These are phyloP conservation scores for Tetracladium setigerum DNA, from an alignment of 495 filamentous ascomycete genomes.

Conservation along the genomic window DNA sequence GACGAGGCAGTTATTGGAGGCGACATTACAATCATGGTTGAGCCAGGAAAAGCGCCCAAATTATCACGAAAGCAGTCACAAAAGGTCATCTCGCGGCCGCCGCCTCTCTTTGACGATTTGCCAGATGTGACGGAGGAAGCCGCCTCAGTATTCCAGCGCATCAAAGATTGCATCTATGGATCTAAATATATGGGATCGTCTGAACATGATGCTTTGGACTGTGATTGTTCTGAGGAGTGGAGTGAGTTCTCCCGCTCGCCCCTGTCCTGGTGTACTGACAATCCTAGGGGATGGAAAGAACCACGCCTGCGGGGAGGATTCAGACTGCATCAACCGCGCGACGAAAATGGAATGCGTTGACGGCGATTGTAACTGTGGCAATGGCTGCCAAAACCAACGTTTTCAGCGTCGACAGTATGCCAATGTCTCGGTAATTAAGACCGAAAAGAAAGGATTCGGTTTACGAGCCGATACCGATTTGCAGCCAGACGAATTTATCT, in stretches of 20 bases:
- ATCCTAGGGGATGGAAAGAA: slow-evolving; percentile 62
- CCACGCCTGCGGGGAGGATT: slow-evolving; percentile 88
- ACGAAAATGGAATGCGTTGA: slow-evolving; percentile 95
- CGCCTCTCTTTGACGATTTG: slow-evolving; percentile 59
- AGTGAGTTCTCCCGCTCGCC: slow-evolving; percentile 53
- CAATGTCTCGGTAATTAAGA: slow-evolving; percentile 88
- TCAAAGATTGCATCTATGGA: slow-evolving; percentile 77
- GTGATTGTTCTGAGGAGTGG: slow-evolving; percentile 93
- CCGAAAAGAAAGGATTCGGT: slow-evolving; percentile 94
- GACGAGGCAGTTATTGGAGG: slow-evolving; percentile 44
- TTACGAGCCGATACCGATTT: slow-evolving; percentile 74
- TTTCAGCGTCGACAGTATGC: slow-evolving; percentile 91
- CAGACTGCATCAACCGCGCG: slow-evolving; percentile 96
- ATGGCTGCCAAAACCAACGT: slow-evolving; percentile 86
- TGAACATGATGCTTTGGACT: slow-evolving; percentile 85
- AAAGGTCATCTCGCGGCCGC: slow-evolving; percentile 52
- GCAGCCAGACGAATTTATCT: slow-evolving; percentile 81
- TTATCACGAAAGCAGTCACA: slow-evolving; percentile 66
- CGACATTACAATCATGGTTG: slow-evolving; percentile 56
- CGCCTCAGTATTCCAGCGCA: slow-evolving; percentile 66
- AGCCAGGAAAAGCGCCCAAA: slow-evolving; percentile 64
- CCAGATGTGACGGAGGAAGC: slow-evolving; percentile 72
- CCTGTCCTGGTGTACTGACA: slow-evolving; percentile 23
- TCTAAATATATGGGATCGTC: slow-evolving; percentile 84
- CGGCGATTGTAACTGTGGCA: slow-evolving; percentile 76